Percentiles rank a stretch among this genome's conserved stretches.
Conservation (phyloP, 2,329 filamentous ascomycete genomes). For the Colletotrichum tanaceti region DNA sequence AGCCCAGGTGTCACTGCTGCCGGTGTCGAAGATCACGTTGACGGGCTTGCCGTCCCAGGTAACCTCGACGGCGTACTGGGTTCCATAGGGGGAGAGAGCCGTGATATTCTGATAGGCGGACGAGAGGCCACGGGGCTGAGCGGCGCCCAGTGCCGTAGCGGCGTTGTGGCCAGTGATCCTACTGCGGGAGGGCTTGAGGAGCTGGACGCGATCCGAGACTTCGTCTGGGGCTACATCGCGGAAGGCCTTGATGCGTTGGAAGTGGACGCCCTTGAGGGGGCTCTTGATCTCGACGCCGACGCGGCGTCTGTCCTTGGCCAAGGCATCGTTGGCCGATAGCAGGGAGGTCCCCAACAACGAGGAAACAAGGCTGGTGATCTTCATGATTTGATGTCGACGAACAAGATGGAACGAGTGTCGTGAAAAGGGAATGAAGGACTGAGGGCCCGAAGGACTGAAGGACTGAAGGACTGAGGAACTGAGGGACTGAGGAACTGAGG, state of each 20-base stretch:
- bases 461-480: too few relatives aligned
- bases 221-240: constrained; percentile 46
- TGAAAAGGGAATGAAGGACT: constrained; percentile 14
- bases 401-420: constrained; percentile 10
- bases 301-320: constrained; percentile 26
- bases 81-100: constrained; percentile 53
- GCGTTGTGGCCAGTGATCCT: constrained; percentile 44
- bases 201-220: constrained; percentile 48
- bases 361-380: constrained; percentile 18
- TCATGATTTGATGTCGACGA: constrained; percentile 28
- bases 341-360: constrained; percentile 27
- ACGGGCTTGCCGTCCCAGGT: constrained; percentile 53
- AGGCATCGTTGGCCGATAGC: constrained; percentile 8
- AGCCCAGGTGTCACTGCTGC: constrained; percentile 65
- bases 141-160: constrained; percentile 47
- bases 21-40: constrained; percentile 62
- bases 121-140: constrained; percentile 35
- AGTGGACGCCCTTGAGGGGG: constrained; percentile 53
- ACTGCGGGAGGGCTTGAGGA: constrained; percentile 49
- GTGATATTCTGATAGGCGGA: constrained; percentile 53
- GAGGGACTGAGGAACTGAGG: constrained; percentile 18
- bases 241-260: constrained; percentile 50
- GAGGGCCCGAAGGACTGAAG: constrained; percentile 21
- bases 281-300: constrained; percentile 47
- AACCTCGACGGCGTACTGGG: constrained; percentile 57